phyloP scores from a whole-genome alignment of 1,284 basidiomycete genomes.

The Boletus semigastroideus region DNA sequence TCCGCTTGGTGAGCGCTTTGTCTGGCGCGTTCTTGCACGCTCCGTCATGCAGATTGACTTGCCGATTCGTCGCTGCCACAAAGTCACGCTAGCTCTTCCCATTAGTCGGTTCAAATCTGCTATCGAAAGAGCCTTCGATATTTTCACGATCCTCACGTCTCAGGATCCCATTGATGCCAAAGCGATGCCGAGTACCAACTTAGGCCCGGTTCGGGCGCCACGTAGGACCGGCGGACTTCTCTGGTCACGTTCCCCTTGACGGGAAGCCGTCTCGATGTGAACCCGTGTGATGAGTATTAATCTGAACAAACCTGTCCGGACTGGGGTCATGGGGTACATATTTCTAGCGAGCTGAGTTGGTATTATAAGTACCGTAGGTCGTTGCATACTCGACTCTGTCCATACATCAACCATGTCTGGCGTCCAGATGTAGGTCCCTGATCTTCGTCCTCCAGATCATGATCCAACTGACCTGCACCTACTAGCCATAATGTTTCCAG shows the following conservation, averaged over 20 bases:
- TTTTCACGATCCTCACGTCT: too few species aligned
- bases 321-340: conserved; percentile 23
- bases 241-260: conserved; percentile 1
- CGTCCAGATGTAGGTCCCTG: conserved; percentile 56
- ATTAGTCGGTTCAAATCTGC: too few species aligned
- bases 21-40: too few species aligned
- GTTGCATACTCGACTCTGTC: background rate
- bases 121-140: too few species aligned
- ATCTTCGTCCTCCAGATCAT: background rate
- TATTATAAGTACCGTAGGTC: conserved; percentile 20
- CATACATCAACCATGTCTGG: conserved; percentile 40
- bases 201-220: background rate
- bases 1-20: background rate
- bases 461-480: background rate
- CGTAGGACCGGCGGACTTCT: background rate
- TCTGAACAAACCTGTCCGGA: background rate
- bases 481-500: conserved; percentile 44
- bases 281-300: background rate
- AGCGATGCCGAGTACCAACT: too few species aligned
- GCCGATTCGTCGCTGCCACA: too few species aligned
- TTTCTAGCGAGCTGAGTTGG: background rate
- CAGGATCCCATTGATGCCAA: too few species aligned
- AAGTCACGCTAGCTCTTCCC: too few species aligned
- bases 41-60: too few species aligned
- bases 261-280: conserved; percentile 20